phyloP scores from a whole-genome alignment of 2,329 filamentous ascomycete genomes.

The Aspergillus piperis region DNA sequence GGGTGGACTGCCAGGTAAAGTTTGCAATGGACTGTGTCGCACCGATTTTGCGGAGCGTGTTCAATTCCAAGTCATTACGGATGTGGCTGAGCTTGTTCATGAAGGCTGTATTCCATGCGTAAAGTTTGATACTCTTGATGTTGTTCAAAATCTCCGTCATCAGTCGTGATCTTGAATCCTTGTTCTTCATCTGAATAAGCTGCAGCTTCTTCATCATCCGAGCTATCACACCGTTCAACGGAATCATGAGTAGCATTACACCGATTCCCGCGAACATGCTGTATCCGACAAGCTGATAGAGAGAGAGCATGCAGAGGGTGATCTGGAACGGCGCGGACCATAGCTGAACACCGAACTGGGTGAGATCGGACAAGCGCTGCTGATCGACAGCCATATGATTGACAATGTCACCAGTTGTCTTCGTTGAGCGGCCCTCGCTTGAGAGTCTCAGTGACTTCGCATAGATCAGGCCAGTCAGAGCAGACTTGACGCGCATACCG shows the following conservation, averaged over 20 bases:
- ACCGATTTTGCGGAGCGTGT: conserved; percentile 93
- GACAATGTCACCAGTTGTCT: conserved; percentile 96
- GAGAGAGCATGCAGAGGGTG: conserved; percentile 86
- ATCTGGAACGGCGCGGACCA: conserved; percentile 99
- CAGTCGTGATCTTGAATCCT: conserved; percentile 85
- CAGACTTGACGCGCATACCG: conserved; percentile 94
- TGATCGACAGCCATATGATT: conserved; percentile 99
- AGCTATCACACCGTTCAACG: conserved; percentile 88
- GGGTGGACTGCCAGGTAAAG: conserved; percentile 97
- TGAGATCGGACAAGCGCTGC: conserved; percentile 89
- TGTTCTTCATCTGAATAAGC: conserved; percentile 98
- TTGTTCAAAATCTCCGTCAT: conserved; percentile 99
- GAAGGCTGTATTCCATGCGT: conserved; percentile 95
- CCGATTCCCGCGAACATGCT: conserved; percentile 95
- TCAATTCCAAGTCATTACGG: conserved; percentile 91
- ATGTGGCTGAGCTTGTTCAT: conserved; percentile 97
- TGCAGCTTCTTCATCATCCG: conserved; percentile 92
- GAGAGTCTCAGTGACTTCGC: conserved; percentile 86
- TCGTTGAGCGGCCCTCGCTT: conserved; percentile 84
- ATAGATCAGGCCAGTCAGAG: conserved; percentile 88
- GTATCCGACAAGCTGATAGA: conserved; percentile 91
- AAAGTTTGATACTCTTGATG: conserved; percentile 99
- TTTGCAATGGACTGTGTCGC: conserved; percentile 92
- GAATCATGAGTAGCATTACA: conserved; percentile 97
- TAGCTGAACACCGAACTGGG: conserved; percentile 91